These are phyloP conservation scores for Chrysoporthe austroafricana DNA, from an alignment of 2,329 filamentous ascomycete species.

Conservation along the genomic window DNA sequence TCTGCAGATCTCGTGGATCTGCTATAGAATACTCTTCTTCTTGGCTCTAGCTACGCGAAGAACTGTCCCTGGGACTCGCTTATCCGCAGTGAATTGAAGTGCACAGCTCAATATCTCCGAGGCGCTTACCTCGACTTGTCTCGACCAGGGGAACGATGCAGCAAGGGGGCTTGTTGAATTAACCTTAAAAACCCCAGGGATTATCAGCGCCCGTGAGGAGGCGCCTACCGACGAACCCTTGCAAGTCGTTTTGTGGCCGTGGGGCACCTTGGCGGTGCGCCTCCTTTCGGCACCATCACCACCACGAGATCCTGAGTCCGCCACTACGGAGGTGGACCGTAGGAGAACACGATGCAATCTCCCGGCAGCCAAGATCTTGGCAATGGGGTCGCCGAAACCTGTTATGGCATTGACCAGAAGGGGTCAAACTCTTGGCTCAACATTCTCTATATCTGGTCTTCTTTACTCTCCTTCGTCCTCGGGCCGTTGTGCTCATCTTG, in stretches of 20 bases:
- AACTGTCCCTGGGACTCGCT: not conserved
- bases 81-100: not conserved
- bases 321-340: constrained; percentile 7
- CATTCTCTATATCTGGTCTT: constrained; percentile 18
- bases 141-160: constrained; percentile 3
- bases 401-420: constrained; percentile 16
- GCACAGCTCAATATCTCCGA: not conserved
- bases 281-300: constrained; percentile 23
- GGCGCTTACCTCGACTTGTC: not conserved
- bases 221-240: constrained; percentile 11
- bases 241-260: constrained; percentile 21
- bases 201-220: constrained; percentile 8
- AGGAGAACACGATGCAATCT: not conserved
- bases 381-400: constrained; percentile 22
- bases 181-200: constrained; percentile 19
- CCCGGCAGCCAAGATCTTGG: constrained; percentile 22
- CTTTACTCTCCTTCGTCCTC: constrained; percentile 9
- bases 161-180: constrained; percentile 7
- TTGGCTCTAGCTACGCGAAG: not conserved
- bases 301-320: constrained; percentile 11
- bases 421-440: constrained; percentile 16
- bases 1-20: not conserved
- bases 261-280: constrained; percentile 20
- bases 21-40: not conserved
- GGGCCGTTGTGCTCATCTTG: constrained; percentile 1